phyloP scores from a whole-genome alignment of 441 rosid genomes.

The Syzygium syzygioides region DNA sequence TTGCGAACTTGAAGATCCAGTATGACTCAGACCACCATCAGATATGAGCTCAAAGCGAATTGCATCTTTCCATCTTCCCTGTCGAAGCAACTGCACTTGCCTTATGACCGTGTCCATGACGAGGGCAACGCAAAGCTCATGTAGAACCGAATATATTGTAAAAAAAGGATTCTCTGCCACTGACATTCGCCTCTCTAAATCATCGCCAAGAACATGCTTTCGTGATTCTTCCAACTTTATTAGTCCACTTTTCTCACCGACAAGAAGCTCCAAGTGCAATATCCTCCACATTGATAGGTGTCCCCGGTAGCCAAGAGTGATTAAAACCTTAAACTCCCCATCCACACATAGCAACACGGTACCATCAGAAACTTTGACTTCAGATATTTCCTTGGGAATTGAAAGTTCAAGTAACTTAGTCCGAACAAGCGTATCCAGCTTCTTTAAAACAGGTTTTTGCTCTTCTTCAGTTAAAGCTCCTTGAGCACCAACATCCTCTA shows the following conservation, averaged over 20 bases:
- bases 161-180: conserved; percentile 80
- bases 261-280: conserved; percentile 92
- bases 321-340: conserved; percentile 93
- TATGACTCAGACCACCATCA: conserved; percentile 34
- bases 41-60: conserved; percentile 81
- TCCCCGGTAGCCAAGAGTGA: conserved; percentile 98
- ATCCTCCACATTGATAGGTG: conserved; percentile 96
- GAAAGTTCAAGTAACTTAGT: conserved; percentile 82
- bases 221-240: conserved; percentile 71
- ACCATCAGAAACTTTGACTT: conserved; percentile 83
- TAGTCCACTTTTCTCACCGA: conserved; percentile 84
- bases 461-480: conserved; percentile 58
- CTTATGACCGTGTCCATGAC: conserved; percentile 94
- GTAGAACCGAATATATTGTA: conserved; percentile 71
- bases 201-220: conserved; percentile 88
- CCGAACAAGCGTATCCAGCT: conserved; percentile 85
- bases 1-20: conserved; percentile 40
- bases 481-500: conserved; percentile 88
- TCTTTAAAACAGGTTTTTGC: conserved; percentile 83
- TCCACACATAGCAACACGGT: conserved; percentile 71
- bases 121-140: conserved; percentile 84
- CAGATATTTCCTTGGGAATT: conserved; percentile 80
- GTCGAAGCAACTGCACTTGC: conserved; percentile 86
- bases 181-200: conserved; percentile 96
- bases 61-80: conserved; percentile 96